Evolutionary conservation across 116 monocot species (phyloP).

Genomic region (Phalaenopsis hybrid): DNA sequence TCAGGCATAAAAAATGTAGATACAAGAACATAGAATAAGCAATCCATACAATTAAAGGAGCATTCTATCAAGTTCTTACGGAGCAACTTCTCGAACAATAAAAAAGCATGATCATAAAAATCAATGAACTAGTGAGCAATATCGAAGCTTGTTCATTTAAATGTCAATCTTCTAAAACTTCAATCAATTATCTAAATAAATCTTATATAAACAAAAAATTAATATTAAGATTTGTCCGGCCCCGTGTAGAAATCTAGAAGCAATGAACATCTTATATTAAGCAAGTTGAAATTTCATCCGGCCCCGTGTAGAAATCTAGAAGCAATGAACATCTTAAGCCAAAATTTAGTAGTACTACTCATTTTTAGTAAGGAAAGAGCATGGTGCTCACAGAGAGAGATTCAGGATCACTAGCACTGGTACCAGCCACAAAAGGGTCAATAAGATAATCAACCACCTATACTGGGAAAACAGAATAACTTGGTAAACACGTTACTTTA

Average conservation of each 20-base stretch:
- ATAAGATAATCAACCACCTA: constrained; percentile 90
- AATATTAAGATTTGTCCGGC: background rate
- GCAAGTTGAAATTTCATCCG: background rate
- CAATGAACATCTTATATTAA: background rate
- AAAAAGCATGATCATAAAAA: background rate
- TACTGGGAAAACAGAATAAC: constrained; percentile 10
- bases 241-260: background rate
- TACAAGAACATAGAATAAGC: background rate
- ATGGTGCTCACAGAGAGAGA: constrained; percentile 64
- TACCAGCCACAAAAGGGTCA: constrained; percentile 94
- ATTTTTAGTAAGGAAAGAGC: background rate
- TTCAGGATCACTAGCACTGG: constrained; percentile 79
- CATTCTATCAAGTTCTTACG: background rate
- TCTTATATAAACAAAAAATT: background rate
- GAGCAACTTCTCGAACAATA: background rate
- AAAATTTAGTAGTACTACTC: background rate
- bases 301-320: background rate
- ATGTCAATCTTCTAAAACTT: background rate
- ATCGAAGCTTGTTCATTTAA: background rate
- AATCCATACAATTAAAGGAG: background rate
- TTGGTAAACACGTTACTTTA: background rate
- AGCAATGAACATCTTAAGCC: background rate
- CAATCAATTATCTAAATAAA: background rate
- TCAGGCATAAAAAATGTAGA: background rate
- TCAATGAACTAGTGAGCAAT: background rate